Evolutionary conservation across 2,329 filamentous ascomycete genomes (phyloP).

Genomic region (Trichoderma sp.): DNA sequence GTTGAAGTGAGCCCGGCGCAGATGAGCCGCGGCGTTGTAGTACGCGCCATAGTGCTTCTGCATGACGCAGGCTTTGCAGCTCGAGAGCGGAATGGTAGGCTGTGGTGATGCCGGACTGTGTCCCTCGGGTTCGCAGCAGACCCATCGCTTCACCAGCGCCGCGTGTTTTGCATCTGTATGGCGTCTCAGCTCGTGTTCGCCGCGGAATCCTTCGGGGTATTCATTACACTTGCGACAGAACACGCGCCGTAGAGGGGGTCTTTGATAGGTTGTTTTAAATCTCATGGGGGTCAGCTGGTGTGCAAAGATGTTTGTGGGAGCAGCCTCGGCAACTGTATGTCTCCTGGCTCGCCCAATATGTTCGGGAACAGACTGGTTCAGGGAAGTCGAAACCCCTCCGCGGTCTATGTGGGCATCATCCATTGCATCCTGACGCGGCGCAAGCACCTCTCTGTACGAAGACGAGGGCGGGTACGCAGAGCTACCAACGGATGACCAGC

Average conservation of each 20-base stretch:
- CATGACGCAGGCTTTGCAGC: conserved; percentile 58
- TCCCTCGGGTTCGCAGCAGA: conserved; percentile 54
- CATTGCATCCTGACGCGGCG: conserved; percentile 8
- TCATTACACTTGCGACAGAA: conserved; percentile 78
- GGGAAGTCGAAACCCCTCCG: not conserved
- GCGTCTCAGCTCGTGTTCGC: conserved; percentile 80
- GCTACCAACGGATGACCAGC: conserved; percentile 17
- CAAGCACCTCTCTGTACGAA: conserved; percentile 13
- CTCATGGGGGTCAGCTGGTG: conserved; percentile 45
- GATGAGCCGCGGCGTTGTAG: conserved; percentile 61
- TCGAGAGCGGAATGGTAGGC: conserved; percentile 54
- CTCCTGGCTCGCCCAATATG: conserved; percentile 36
- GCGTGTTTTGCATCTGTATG: conserved; percentile 64
- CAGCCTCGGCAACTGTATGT: conserved; percentile 52
- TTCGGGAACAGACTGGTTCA: conserved; percentile 22
- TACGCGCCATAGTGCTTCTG: conserved; percentile 61
- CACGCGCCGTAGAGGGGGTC: conserved; percentile 67
- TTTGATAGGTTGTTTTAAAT: conserved; percentile 49
- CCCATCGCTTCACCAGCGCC: conserved; percentile 56
- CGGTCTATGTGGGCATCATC: conserved; percentile 26
- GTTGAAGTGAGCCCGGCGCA: conserved; percentile 59
- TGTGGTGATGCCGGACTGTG: conserved; percentile 42
- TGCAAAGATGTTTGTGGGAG: conserved; percentile 46
- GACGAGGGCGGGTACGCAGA: conserved; percentile 11
- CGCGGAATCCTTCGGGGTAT: conserved; percentile 83